Evolutionary conservation across 768 basidiomycete genomes (phyloP), one percentile per base, ranked within the genome.

Genomic region (Leccinum ochraceum): DNA sequence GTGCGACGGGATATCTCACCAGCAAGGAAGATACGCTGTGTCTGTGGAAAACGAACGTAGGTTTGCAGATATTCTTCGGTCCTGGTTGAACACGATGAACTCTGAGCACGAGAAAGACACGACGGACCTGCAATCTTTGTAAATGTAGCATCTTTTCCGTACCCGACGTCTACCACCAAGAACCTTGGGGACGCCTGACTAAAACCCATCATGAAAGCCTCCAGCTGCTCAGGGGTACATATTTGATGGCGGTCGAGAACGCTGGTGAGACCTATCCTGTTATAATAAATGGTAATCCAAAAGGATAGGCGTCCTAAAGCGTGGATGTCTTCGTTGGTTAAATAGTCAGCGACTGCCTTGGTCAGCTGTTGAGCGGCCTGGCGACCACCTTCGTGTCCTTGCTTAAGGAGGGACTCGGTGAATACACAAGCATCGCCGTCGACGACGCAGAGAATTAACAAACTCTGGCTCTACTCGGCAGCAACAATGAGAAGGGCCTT

Each of bases 371-470:
- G 85, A 30, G 87, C 86, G 49, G 81, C 78, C 58, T 81, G 79
- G 17, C 77, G 74, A 30, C 90, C 90, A 10, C 90, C 90, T 56
- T 82, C 79, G 52, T 83, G 82, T 7, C 89, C 90, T 71, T 86
- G 85, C 32, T 68, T 70, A 44, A 92, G 74, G 60, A 88, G 79
- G 20, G 83, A 76, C 53, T 78, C 80, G 58, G 78, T 78, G 76
- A 92, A 92, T 65, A 90, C 75, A 63, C 84, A 84, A 53, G 83
- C 82, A 70, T 90, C 85, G 42, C 88, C 90, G 66, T 92, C 87
- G 67, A 92, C 80, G 63, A 88, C 82, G 68, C 89, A 89, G 64
- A 90, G 80, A 60, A 92, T 86, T 66, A 91, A 81, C 48, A 88
- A 83, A 64, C 82, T 80, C 73, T 86, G 84, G 64, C 79, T 83